phyloP scores from a whole-genome alignment of 139 green algal species.

The Diplosphaera chodatii region DNA sequence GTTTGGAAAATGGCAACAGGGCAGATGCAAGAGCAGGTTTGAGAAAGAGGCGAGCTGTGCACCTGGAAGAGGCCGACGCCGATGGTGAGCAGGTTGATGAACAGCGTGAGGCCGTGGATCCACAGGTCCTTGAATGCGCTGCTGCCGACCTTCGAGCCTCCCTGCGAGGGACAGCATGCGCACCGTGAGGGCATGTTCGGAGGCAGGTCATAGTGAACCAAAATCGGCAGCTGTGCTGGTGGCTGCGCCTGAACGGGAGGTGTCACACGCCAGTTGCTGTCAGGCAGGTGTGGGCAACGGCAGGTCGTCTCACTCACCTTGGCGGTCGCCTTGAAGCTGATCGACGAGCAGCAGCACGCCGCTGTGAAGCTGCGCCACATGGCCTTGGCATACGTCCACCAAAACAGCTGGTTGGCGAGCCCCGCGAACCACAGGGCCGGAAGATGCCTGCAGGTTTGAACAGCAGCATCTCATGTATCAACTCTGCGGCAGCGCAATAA shows the following conservation, averaged over 20 bases:
- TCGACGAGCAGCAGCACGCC: constrained; percentile 2
- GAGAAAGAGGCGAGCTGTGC: too few relatives aligned
- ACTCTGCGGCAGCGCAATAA: too few relatives aligned
- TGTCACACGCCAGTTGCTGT: too few relatives aligned
- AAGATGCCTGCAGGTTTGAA: constrained; percentile 19
- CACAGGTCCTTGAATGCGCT: constrained; percentile 12
- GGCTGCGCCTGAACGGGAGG: too few relatives aligned
- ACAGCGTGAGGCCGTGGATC: constrained; percentile 3
- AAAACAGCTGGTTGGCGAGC: constrained; percentile 24
- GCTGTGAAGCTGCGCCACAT: not conserved
- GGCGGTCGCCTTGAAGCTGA: constrained; percentile 32
- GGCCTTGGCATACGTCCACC: constrained; percentile 32
- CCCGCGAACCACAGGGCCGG: constrained; percentile 30
- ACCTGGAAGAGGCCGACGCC: not conserved
- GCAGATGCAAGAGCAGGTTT: too few relatives aligned
- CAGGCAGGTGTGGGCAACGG: too few relatives aligned
- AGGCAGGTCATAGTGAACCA: too few relatives aligned
- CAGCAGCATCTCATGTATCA: too few relatives aligned
- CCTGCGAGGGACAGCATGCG: not conserved
- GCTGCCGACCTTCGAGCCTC: not conserved
- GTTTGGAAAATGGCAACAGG: too few relatives aligned
- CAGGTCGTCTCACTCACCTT: too few relatives aligned
- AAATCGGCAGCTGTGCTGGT: too few relatives aligned
- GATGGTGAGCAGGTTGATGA: constrained; percentile 9
- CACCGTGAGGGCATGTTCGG: too few relatives aligned